phyloP scores from a whole-genome alignment of 257 asterid species.

The Penstemon newberryi region DNA sequence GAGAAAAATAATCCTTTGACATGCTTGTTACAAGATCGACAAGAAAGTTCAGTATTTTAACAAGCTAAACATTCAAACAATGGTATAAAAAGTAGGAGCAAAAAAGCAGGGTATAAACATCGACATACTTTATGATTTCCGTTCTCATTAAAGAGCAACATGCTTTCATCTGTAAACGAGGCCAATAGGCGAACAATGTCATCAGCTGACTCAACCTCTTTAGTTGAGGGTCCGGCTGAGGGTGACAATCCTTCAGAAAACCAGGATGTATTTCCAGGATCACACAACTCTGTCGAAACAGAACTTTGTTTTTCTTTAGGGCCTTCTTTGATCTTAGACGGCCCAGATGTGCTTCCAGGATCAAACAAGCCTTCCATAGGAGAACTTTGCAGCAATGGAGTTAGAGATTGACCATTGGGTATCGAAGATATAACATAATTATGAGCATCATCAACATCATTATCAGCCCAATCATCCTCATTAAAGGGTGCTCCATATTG shows the following conservation, averaged over 20 bases:
- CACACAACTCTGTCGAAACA: background rate
- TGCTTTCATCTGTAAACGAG: conserved; percentile 37
- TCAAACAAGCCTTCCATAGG: conserved; percentile 23
- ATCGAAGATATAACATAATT: conserved; percentile 29
- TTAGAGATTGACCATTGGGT: conserved; percentile 27
- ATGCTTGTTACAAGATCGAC: background rate
- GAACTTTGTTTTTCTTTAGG: background rate
- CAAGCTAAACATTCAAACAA: background rate
- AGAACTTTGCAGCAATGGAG: conserved; percentile 19
- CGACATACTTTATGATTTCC: conserved; percentile 41
- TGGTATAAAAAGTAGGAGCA: background rate
- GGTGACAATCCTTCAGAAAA: conserved; percentile 34
- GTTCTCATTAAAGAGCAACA: conserved; percentile 23
- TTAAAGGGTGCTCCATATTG: conserved; percentile 89
- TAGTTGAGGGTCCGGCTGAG: conserved; percentile 30
- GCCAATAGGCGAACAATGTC: conserved; percentile 43
- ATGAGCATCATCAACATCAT: conserved; percentile 30
- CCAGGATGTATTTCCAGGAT: background rate
- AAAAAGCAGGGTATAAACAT: background rate
- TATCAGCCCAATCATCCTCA: conserved; percentile 82
- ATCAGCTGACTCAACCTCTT: conserved; percentile 37
- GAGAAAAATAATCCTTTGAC: background rate
- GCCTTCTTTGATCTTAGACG: conserved; percentile 23
- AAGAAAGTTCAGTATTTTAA: background rate
- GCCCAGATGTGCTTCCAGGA: conserved; percentile 30